Percentiles rank a stretch among this genome's conserved stretches.
Conservation (phyloP, 768 basidiomycete species). For the Pleurotus citrinopileatus region DNA sequence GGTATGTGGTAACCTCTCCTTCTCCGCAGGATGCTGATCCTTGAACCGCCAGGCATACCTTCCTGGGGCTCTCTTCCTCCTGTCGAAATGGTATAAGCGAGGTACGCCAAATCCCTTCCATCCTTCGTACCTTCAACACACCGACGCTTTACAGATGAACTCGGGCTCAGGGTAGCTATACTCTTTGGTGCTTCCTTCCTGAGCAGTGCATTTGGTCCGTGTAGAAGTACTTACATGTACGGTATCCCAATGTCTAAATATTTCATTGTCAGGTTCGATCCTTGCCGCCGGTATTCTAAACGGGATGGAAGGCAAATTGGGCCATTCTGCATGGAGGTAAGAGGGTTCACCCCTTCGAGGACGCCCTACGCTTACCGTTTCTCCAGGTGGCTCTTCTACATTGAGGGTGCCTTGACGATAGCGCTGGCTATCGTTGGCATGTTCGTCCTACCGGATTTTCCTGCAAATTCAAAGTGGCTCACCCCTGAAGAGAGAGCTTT, state of each 20-base stretch:
- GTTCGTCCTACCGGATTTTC: slow-evolving; percentile 46
- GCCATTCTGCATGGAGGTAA: slow-evolving; percentile 45
- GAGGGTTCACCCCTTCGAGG: not conserved
- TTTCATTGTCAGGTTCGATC: slow-evolving; percentile 17
- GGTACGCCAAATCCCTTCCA: not conserved
- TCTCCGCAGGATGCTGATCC: slow-evolving; percentile 33
- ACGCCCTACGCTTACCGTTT: not conserved
- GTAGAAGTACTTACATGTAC: not conserved
- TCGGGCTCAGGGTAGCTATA: slow-evolving; percentile 29
- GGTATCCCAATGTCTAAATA: not conserved
- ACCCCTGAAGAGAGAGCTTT: slow-evolving; percentile 34
- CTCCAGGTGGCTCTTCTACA: slow-evolving; percentile 40
- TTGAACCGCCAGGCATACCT: slow-evolving; percentile 24
- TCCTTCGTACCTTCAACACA: not conserved
- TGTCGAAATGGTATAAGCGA: slow-evolving; percentile 38
- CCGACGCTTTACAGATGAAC: not conserved
- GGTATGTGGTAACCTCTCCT: slow-evolving; percentile 19
- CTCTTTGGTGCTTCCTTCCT: slow-evolving; percentile 48
- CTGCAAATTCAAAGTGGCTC: slow-evolving; percentile 34
- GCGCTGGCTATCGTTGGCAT: slow-evolving; percentile 37
- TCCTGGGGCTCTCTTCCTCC: slow-evolving; percentile 31
- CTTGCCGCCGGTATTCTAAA: slow-evolving; percentile 46
- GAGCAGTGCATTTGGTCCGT: slow-evolving; percentile 48
- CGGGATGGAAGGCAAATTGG: slow-evolving; percentile 41
- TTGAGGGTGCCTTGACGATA: slow-evolving; percentile 39